phyloP scores from a whole-genome alignment of 805 yeast species.

The Saturnispora ahearnii region DNA sequence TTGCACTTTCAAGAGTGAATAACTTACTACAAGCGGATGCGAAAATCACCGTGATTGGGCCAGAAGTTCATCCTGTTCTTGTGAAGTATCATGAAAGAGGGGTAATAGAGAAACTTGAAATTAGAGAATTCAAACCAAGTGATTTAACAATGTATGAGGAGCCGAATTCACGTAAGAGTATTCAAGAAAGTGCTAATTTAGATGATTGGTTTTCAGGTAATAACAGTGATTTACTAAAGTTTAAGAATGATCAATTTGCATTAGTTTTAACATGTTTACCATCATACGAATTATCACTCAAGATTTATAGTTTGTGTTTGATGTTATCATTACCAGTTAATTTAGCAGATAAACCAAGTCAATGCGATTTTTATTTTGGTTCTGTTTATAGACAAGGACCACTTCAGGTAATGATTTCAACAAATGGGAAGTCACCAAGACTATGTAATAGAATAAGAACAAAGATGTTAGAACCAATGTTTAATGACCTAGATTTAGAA shows the following conservation, averaged over 20 bases:
- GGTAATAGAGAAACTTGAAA: conserved; percentile 32
- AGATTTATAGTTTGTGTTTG: conserved; percentile 45
- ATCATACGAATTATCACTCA: conserved; percentile 50
- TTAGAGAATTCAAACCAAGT: conserved; percentile 35
- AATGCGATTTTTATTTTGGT: conserved; percentile 83
- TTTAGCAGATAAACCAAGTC: conserved; percentile 76
- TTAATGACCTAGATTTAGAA: conserved; percentile 36
- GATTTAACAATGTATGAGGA: conserved; percentile 46
- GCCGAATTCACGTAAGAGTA: conserved; percentile 3
- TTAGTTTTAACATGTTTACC: conserved; percentile 69
- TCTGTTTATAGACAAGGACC: conserved; percentile 65
- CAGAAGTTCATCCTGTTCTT: conserved; percentile 30
- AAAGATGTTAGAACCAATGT: conserved; percentile 38
- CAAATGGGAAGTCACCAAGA: conserved; percentile 77
- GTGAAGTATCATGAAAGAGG: conserved; percentile 31
- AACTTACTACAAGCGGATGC: conserved; percentile 67
- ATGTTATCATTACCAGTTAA: conserved; percentile 50
- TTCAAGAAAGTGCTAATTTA: conserved; percentile 6
- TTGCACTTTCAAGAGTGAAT: conserved; percentile 60
- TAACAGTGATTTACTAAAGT: conserved; percentile 25
- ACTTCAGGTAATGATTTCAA: conserved; percentile 71
- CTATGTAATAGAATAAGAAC: conserved; percentile 56
- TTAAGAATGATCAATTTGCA: conserved; percentile 39
- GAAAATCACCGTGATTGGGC: conserved; percentile 51
- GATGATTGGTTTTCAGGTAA: conserved; percentile 14